Evolutionary conservation across 2,329 filamentous ascomycete species (phyloP).

Genomic region (Aspergillus udagawae): DNA sequence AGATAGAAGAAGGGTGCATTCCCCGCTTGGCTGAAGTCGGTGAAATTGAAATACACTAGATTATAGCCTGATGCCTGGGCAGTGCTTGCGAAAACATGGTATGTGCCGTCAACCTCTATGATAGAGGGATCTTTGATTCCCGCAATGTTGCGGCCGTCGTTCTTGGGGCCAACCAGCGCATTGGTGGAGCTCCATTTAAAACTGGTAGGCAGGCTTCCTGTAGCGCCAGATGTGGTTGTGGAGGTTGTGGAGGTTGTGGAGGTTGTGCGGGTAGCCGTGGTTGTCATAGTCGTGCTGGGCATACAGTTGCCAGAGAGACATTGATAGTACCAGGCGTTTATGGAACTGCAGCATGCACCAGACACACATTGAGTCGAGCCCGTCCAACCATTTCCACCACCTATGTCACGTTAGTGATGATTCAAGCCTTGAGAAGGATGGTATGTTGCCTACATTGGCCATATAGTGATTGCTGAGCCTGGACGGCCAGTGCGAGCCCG

Average conservation of each 20-base stretch:
- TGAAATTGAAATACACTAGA: constrained; percentile 7
- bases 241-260: neutral
- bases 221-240: neutral
- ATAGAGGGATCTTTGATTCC: constrained; percentile 7
- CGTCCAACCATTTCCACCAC: neutral
- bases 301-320: neutral
- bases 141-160: neutral
- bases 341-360: neutral
- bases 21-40: constrained; percentile 3
- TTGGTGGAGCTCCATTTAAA: constrained; percentile 5
- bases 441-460: neutral
- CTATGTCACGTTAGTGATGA: neutral
- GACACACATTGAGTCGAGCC: neutral
- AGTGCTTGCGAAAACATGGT: constrained; percentile 7
- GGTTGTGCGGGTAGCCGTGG: neutral
- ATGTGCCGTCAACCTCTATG: neutral
- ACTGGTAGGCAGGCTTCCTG: neutral
- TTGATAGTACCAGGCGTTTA: neutral
- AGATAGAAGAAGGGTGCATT: constrained; percentile 5
- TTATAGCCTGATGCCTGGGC: constrained; percentile 2
- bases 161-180: constrained; percentile 1
- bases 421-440: neutral
- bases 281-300: neutral
- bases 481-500: neutral
- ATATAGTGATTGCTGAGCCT: neutral